These are phyloP conservation scores for Candida chilensis DNA, from an alignment of 805 yeast genomes.

Conservation along the genomic window DNA sequence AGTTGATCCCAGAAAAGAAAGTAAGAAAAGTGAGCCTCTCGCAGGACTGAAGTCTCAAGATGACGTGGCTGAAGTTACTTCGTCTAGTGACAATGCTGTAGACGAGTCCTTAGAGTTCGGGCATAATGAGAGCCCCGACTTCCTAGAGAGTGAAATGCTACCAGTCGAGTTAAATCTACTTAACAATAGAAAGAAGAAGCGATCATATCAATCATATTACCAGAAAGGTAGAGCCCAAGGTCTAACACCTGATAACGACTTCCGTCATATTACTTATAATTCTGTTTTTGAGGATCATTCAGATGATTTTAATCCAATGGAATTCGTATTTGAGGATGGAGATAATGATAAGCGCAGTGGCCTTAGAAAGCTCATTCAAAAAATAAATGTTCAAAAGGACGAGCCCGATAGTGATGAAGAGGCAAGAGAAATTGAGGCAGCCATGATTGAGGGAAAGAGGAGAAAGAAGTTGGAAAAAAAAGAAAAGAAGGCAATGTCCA, in stretches of 20 bases:
- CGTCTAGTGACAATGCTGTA: background rate
- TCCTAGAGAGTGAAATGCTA: constrained; percentile 1
- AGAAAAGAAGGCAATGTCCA: background rate
- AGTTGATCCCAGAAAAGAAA: background rate
- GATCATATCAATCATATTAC: too few species aligned
- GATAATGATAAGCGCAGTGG: constrained; percentile 2
- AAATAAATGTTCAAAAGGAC: constrained; percentile 4
- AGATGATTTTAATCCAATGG: constrained; percentile 26
- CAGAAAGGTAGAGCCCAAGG: too few species aligned
- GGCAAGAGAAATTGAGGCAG: constrained; percentile 7
- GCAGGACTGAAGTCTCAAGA: background rate
- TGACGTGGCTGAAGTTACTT: background rate
- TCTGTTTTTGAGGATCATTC: constrained; percentile 19
- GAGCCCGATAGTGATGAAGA: constrained; percentile 5
- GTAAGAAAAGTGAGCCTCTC: background rate
- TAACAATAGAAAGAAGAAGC: background rate
- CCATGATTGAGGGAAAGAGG: constrained; percentile 6
- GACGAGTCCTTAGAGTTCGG: background rate
- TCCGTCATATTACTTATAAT: too few species aligned
- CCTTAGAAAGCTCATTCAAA: background rate
- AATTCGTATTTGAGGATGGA: constrained; percentile 20
- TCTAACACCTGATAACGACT: too few species aligned
- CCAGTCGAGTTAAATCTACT: background rate
- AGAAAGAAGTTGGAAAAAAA: constrained; percentile 1
- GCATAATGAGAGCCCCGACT: background rate